phyloP scores from a whole-genome alignment of 2,329 filamentous ascomycete species.

The Hirsutella rhossiliensis region DNA sequence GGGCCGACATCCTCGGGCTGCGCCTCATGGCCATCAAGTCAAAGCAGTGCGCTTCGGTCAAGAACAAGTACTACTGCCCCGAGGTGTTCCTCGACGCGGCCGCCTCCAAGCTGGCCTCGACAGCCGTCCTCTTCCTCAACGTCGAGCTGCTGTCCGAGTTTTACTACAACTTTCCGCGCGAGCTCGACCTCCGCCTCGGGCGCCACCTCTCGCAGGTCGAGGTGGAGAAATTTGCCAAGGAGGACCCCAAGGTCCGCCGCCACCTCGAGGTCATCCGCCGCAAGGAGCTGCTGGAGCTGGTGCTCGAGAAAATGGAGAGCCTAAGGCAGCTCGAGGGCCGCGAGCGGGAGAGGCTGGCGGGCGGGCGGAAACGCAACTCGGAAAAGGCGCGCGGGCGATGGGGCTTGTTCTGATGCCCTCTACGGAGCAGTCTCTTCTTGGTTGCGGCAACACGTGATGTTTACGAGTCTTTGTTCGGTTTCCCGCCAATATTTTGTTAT shows the following conservation, averaged over 20 bases:
- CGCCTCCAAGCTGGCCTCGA: constrained; percentile 86
- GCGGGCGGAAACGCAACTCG: constrained; percentile 11
- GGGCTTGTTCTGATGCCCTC: constrained; percentile 33
- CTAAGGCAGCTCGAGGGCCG: constrained; percentile 71
- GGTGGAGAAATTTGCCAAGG: constrained; percentile 80
- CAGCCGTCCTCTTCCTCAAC: constrained; percentile 92
- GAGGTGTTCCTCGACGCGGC: constrained; percentile 98
- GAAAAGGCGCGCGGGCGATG: constrained; percentile 33
- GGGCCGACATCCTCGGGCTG: constrained; percentile 82
- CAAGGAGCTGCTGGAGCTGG: constrained; percentile 87
- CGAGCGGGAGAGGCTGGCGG: constrained; percentile 39
- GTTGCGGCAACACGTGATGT: no score
- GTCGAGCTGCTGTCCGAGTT: constrained; percentile 95
- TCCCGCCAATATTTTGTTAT: background rate
- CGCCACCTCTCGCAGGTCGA: constrained; percentile 67
- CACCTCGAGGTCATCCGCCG: constrained; percentile 87
- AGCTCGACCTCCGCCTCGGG: constrained; percentile 78
- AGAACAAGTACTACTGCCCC: constrained; percentile 94
- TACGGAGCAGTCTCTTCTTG: no score
- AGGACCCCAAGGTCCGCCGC: constrained; percentile 79
- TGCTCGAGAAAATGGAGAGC: constrained; percentile 91
- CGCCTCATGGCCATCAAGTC: constrained; percentile 79
- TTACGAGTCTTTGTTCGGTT: background rate
- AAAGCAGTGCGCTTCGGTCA: constrained; percentile 70
- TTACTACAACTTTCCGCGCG: constrained; percentile 92